Evolutionary conservation across 176 grass and related monocot genomes (phyloP), one percentile per base, ranked within the genome.

Genomic region (Carex parvula): DNA sequence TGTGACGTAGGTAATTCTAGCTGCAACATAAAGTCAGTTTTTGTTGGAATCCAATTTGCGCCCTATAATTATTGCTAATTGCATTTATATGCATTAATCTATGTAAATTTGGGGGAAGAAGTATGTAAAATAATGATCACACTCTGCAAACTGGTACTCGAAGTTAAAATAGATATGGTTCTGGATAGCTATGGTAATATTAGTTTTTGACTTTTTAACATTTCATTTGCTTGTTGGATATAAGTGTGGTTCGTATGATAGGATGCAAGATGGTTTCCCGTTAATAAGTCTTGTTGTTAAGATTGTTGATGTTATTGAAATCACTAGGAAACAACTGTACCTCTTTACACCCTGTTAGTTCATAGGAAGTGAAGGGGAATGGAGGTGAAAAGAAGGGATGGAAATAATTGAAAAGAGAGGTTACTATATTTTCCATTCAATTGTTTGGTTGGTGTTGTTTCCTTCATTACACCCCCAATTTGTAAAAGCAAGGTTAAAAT

Each of bases 191-290:
- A 48, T 22, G 7, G 20, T 17, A 18, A 18, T 18, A n/a, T 59
- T 59, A 62, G 20, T 62, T 62, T 62, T 62, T 24, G 59, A 1
- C 8, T 62, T 62, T 24, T 24, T 22, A 1, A 62, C 20, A n/a
- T 8, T 62, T 48, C 9, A 48, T 48, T 48, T 48, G 46, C 46
- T 48, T 48, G 46, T 48, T 48, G 5, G 17, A 29, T 76, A 55
- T 16, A 17, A 24, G 71, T 76, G 71, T 76, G 48, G 3, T 76
- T 76, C n/a, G 11, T 76, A 29, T 76, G 12, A 76, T 76, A 55
- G 48, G 48, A 76, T 52, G 72, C 22, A 56, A 17, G 48, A 16
- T 54, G 14, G 5, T 76, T 55, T 30, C 5, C 48, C 30, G 13
- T 32, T 76, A 32, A 35, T 68, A 37, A 2, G 14, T 37, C 64